phyloP scores from a whole-genome alignment of 257 asterid genomes.

The Parsonsia alboflavescens region DNA sequence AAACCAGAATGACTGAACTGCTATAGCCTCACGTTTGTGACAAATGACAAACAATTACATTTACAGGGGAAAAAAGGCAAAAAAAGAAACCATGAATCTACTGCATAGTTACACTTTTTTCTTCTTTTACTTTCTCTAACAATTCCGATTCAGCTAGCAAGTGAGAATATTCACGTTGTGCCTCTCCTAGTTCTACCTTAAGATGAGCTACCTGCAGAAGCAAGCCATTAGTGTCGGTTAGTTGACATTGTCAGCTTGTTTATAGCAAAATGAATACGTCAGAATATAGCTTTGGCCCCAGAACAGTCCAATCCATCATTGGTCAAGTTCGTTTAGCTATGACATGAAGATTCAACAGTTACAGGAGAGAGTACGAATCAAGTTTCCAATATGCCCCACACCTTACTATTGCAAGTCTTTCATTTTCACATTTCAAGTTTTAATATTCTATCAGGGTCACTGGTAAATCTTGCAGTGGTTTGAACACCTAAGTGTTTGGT shows the following conservation, averaged over 20 bases:
- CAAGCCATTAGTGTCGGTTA: neutral
- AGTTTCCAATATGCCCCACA: neutral
- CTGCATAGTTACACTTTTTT: neutral
- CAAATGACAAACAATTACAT: neutral
- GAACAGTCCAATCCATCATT: neutral
- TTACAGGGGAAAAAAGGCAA: neutral
- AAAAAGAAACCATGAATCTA: neutral
- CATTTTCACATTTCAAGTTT: too few relatives aligned
- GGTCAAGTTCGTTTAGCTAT: neutral
- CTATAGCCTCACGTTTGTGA: neutral
- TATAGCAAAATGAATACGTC: neutral
- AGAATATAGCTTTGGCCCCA: neutral
- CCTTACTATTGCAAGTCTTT: neutral
- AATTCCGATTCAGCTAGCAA: conserved; percentile 20
- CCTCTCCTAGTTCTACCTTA: conserved; percentile 10
- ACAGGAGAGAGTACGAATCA: neutral
- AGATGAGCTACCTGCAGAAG: conserved; percentile 18
- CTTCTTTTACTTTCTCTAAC: conserved; percentile 12
- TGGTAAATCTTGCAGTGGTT: neutral
- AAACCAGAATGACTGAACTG: neutral
- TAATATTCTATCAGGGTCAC: too few relatives aligned
- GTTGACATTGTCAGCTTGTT: neutral
- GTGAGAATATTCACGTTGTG: conserved; percentile 14
- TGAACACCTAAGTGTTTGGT: neutral
- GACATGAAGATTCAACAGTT: neutral